Evolutionary conservation across 345 rosid species (phyloP).

Genomic region (Melastoma malabathricum): DNA sequence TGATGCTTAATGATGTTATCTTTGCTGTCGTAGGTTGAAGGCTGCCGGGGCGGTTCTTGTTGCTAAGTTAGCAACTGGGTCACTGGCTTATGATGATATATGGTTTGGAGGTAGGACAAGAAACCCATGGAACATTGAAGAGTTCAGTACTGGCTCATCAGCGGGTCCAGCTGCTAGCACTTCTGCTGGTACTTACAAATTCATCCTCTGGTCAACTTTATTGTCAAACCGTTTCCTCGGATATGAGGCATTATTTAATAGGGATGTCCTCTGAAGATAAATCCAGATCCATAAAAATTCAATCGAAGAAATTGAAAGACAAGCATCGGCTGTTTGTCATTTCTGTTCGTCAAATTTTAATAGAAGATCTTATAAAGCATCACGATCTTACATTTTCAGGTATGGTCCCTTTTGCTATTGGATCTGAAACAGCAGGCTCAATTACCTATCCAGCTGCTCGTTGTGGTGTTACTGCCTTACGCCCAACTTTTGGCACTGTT

Average conservation of each 20-base stretch:
- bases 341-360: too few relatives aligned
- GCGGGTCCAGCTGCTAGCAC: constrained; percentile 93
- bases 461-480: constrained; percentile 75
- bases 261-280: too few relatives aligned
- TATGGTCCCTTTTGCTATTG: constrained; percentile 88
- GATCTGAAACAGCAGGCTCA: constrained; percentile 90
- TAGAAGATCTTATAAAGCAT: neutral
- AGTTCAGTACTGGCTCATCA: constrained; percentile 80
- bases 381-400: constrained; percentile 16
- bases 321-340: neutral
- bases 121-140: constrained; percentile 91
- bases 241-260: too few relatives aligned
- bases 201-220: neutral
- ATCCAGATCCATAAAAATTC: neutral
- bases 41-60: constrained; percentile 79
- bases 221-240: neutral
- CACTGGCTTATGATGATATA: constrained; percentile 79
- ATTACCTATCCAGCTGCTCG: constrained; percentile 67
- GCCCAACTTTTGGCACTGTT: constrained; percentile 72
- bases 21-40: constrained; percentile 28
- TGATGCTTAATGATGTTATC: neutral
- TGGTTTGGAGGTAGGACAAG: constrained; percentile 86
- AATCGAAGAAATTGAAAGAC: neutral
- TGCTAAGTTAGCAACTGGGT: constrained; percentile 74
- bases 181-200: constrained; percentile 46